Percentiles rank a stretch among this genome's conserved stretches.
These are phyloP conservation scores for Salvia hispanica DNA, from an alignment of 257 asterid species.

Conservation along the genomic window DNA sequence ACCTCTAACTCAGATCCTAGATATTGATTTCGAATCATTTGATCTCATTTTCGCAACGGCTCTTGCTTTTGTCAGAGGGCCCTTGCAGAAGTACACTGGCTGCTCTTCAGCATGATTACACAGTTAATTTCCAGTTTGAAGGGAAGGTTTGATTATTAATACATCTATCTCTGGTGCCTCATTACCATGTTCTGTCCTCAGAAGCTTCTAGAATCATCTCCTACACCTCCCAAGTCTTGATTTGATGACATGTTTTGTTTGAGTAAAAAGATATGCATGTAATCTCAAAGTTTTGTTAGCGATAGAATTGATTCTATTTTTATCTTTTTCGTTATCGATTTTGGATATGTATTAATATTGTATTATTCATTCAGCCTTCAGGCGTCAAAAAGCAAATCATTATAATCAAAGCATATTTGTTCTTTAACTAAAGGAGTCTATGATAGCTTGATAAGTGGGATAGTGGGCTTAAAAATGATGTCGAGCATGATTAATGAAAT, in stretches of 20 bases:
- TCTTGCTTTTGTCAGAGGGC: conserved; percentile 62
- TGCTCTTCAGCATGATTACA: conserved; percentile 73
- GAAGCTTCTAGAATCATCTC: neutral
- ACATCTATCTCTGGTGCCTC: conserved; percentile 11
- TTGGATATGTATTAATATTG: too few relatives aligned
- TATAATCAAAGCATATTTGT: too few relatives aligned
- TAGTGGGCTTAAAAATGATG: neutral
- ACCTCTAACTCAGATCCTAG: conserved; percentile 14
- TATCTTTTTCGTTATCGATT: too few relatives aligned
- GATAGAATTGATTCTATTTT: neutral
- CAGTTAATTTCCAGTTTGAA: conserved; percentile 68
- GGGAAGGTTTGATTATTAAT: conserved; percentile 71
- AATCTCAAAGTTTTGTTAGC: too few relatives aligned
- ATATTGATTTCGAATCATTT: neutral
- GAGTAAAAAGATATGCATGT: too few relatives aligned
- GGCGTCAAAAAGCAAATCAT: too few relatives aligned
- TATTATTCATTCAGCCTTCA: too few relatives aligned
- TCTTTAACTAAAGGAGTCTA: conserved; percentile 25
- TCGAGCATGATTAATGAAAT: conserved; percentile 1
- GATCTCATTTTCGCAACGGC: neutral
- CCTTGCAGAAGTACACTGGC: conserved; percentile 86
- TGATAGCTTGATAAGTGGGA: conserved; percentile 23
- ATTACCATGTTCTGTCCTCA: conserved; percentile 8
- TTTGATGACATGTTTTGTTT: conserved; percentile 3
- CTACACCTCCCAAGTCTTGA: neutral